Base-by-base conservation (phyloP, 164 flowering plant genomes). In the Vitis amurensis region DNA sequence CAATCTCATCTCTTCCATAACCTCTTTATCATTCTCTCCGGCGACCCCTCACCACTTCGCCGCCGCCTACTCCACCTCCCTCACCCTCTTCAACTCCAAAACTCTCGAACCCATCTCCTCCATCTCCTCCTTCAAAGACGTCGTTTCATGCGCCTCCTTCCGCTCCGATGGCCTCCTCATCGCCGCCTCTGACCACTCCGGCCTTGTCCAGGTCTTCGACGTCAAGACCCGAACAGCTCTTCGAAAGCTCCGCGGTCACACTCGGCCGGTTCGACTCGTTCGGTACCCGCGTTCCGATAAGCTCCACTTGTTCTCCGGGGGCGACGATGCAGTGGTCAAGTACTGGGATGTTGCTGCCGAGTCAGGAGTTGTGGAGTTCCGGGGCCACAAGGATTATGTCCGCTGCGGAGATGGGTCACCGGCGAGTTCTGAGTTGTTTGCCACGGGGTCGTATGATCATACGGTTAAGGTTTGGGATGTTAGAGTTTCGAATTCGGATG, bases 381-480 rank as follows among this genome's bases (percentile, higher is more conserved):
- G 57, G 14, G 94, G 97, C 16, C 99, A 95, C 56, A 90, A 82
- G 80, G 99, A 95, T 71, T 93, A 95, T 69, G 89, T 95, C 7
- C 68, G 98, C 15, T 76, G 88, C 58, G 99, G 99, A 1, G 85
- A 81, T 60, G 80, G 84, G n/a, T 91, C 96, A 4, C 97, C 97
- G 0, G 86, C 75, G 2, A 83, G 80, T 67, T 75, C 77, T 15
- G 86, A 86, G 11, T 61, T 90, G 78, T 91, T 91, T 57, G 86
- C 81, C 16, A 87, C 92, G 2, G 97, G 98, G 9, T 90, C 96
- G 4, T 95, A 95, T 68, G 99, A 95, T 80, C 97, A 91, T 63
- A 85, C 86, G 3, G 91, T 91, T 59, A 85, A 79, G 86, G 68
- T 93, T 19, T 95, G 98, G 99, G 99, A 95, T 81, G 88, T 84